phyloP scores from a whole-genome alignment of 148 eudicot species.

The Silene conica region DNA sequence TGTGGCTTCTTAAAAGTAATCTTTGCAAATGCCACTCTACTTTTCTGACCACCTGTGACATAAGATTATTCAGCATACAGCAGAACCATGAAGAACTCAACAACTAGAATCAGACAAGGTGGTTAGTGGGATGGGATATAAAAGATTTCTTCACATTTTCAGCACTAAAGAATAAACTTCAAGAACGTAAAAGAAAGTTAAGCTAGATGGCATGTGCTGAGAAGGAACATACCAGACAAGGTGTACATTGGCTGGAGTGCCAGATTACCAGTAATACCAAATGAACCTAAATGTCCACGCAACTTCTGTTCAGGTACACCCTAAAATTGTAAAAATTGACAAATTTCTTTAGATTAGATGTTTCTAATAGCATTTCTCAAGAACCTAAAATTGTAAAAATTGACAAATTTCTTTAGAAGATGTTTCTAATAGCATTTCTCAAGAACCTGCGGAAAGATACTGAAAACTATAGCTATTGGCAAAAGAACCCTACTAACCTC shows the following conservation, averaged over 20 bases:
- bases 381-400: neutral
- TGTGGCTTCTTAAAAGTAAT: conserved; percentile 96
- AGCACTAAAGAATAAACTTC: neutral
- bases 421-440: conserved; percentile 2
- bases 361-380: conserved; percentile 7
- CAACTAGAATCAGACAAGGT: neutral
- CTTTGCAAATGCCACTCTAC: conserved; percentile 99
- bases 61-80: conserved; percentile 9
- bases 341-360: neutral
- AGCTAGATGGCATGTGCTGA: neutral
- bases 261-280: conserved; percentile 97
- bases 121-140: neutral
- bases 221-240: conserved; percentile 64
- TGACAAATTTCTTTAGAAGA: neutral
- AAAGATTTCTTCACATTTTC: neutral
- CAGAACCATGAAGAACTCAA: neutral
- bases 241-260: conserved; percentile 99
- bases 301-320: conserved; percentile 98
- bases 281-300: conserved; percentile 90
- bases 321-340: conserved; percentile 33
- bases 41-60: conserved; percentile 97
- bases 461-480: neutral
- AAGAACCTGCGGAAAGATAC: neutral
- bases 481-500: neutral
- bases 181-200: neutral